Evolutionary conservation across 148 eudicot genomes (phyloP), one percentile per base, ranked within the genome.

Genomic region (Chenopodium formosanum): DNA sequence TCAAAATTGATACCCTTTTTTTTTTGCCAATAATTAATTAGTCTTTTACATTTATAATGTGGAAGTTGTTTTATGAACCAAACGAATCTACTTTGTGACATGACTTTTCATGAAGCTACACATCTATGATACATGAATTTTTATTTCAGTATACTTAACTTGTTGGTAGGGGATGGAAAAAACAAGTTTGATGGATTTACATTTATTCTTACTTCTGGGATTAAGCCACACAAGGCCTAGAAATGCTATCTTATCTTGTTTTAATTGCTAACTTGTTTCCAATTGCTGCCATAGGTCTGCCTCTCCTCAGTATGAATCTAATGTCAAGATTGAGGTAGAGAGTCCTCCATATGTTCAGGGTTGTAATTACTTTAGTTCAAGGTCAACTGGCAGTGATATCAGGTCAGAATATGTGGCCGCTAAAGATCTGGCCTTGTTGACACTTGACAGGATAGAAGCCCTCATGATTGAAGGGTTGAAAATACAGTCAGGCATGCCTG

Each of bases 391-490:
- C 20, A 67, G 52, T 70, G 86, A 73, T 34, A 65, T 52, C 56
- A 86, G 78, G 46, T 70, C 88, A 46, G 92, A 87, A 67, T 89
- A 85, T 79, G 87, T 90, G 44, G 87, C 91, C 34, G 78, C 91
- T 31, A 87, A 89, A 85, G 92, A 94, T 81, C 88, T 96, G 77
- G 90, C 92, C 79, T 87, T 92, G 76, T 80, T 94, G 74, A 93
- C 90, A 7, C 89, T 94, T 85, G 90, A 91, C 82, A 90, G 82
- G 74, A 87, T 96, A 82, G 99, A 94, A 90, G 92, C 85, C 82
- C 94, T 94, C 75, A 83, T 91, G 70, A 85, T 97, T 16, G 99
- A 94, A 85, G 99, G 98, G 74, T 86, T 97, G 86, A 94, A 89
- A 85, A 86, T 94, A 85, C 97, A 94, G 77, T 90, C 94, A 31